These are phyloP conservation scores for Penicillium crystallinum DNA, from an alignment of 495 filamentous ascomycete genomes.

Conservation along the genomic window DNA sequence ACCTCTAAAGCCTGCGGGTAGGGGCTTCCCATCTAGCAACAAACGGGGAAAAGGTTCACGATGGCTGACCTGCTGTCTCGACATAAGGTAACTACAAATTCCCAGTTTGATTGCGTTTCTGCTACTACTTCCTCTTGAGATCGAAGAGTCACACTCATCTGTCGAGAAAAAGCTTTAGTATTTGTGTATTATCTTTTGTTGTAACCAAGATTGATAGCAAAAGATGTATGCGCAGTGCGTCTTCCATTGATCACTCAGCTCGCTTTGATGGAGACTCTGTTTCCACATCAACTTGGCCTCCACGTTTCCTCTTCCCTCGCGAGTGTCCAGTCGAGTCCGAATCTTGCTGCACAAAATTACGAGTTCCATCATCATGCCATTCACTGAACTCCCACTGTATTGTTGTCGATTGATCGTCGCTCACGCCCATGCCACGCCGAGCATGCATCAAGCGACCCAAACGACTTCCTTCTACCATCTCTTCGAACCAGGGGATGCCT, in stretches of 20 bases:
- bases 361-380: conserved; percentile 57
- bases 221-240: background rate
- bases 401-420: conserved; percentile 51
- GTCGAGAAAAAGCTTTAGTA: background rate
- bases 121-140: background rate
- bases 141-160: background rate
- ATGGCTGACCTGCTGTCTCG: no score
- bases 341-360: conserved; percentile 14
- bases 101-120: background rate
- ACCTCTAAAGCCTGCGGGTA: no score
- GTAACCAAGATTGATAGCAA: background rate
- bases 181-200: background rate
- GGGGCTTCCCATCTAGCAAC: no score
- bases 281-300: conserved; percentile 9
- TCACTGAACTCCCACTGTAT: conserved; percentile 86
- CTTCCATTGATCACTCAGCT: background rate
- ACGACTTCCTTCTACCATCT: conserved; percentile 66
- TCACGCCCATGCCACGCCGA: conserved; percentile 49
- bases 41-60: no score
- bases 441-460: conserved; percentile 61
- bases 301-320: conserved; percentile 37
- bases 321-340: conserved; percentile 11
- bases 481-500: conserved; percentile 79
- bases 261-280: conserved; percentile 9
- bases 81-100: background rate